Evolutionary conservation across 345 rosid genomes (phyloP).

Genomic region (Pelargonium nanum): DNA sequence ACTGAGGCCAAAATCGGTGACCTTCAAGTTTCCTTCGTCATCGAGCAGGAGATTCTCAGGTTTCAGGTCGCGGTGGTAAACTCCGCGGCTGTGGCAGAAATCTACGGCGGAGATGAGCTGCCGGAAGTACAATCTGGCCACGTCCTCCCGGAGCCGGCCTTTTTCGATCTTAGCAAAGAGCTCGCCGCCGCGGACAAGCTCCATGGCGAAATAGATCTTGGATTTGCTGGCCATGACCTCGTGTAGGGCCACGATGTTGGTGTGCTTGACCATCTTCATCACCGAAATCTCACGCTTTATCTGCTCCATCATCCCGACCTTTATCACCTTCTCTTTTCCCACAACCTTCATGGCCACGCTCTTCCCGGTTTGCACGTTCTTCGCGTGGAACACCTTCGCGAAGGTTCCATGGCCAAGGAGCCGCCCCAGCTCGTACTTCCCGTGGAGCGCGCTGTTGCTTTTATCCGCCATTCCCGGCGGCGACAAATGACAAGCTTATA

Average conservation of each 20-base stretch:
- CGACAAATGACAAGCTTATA: too few relatives aligned
- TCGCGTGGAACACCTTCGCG: constrained; percentile 77
- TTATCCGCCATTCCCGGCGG: constrained; percentile 15
- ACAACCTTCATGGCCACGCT: constrained; percentile 85
- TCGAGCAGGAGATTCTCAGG: constrained; percentile 78
- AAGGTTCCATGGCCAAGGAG: constrained; percentile 78
- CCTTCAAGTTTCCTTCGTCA: constrained; percentile 67
- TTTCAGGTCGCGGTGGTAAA: constrained; percentile 79
- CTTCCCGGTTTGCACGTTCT: constrained; percentile 44
- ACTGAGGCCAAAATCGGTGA: constrained; percentile 81
- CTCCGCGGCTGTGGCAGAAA: constrained; percentile 91
- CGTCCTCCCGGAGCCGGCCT: constrained; percentile 65
- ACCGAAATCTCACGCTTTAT: constrained; percentile 84
- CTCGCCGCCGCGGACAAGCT: constrained; percentile 85
- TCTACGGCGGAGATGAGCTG: constrained; percentile 77
- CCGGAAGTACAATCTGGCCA: constrained; percentile 65
- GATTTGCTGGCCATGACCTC: constrained; percentile 96
- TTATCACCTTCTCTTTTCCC: constrained; percentile 75
- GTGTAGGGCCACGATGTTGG: constrained; percentile 68
- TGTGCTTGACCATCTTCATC: constrained; percentile 90
- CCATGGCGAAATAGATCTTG: constrained; percentile 91
- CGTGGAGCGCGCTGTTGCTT: constrained; percentile 37
- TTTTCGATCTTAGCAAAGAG: constrained; percentile 54
- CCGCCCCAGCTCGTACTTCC: constrained; percentile 83
- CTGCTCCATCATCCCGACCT: constrained; percentile 83